Evolutionary conservation across 805 yeast genomes (phyloP).

Genomic region (Lipomyces lipofer): DNA sequence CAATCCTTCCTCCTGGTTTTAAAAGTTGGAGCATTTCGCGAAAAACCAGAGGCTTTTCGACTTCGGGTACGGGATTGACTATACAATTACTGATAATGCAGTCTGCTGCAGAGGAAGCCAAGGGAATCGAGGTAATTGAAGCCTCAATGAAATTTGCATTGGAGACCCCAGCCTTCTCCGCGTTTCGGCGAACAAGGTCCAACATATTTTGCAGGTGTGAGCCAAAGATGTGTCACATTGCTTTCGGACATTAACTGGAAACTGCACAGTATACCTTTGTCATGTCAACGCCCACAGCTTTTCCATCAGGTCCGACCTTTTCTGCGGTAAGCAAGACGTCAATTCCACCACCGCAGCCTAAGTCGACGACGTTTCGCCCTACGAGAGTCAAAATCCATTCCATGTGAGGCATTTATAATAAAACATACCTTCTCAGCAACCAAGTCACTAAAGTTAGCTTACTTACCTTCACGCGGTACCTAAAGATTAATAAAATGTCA

Average conservation of each 20-base stretch:
- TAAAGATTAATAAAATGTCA: too few relatives aligned
- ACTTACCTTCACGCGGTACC: too few relatives aligned
- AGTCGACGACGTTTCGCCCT: conserved; percentile 3
- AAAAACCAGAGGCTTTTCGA: conserved; percentile 1
- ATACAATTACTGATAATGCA: conserved; percentile 3
- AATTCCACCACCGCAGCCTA: conserved; percentile 4
- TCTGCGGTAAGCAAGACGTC: conserved; percentile 1
- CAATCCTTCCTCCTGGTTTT: conserved; percentile 1
- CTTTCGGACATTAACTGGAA: too few relatives aligned
- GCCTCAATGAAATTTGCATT: conserved; percentile 1
- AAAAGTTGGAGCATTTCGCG: not conserved
- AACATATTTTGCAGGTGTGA: not conserved
- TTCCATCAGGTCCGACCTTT: conserved; percentile 5
- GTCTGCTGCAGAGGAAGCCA: not conserved
- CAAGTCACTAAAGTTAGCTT: too few relatives aligned
- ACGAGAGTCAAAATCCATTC: not conserved
- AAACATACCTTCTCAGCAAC: not conserved
- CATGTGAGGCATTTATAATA: not conserved
- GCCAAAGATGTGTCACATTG: too few relatives aligned
- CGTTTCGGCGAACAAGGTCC: conserved; percentile 1
- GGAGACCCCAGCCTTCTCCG: not conserved
- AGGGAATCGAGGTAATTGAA: conserved; percentile 1
- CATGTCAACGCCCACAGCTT: conserved; percentile 1
- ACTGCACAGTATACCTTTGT: not conserved
- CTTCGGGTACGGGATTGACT: not conserved